These are phyloP conservation scores for Zygoascus ofunaensis DNA, from an alignment of 805 yeast species.

Conservation along the genomic window DNA sequence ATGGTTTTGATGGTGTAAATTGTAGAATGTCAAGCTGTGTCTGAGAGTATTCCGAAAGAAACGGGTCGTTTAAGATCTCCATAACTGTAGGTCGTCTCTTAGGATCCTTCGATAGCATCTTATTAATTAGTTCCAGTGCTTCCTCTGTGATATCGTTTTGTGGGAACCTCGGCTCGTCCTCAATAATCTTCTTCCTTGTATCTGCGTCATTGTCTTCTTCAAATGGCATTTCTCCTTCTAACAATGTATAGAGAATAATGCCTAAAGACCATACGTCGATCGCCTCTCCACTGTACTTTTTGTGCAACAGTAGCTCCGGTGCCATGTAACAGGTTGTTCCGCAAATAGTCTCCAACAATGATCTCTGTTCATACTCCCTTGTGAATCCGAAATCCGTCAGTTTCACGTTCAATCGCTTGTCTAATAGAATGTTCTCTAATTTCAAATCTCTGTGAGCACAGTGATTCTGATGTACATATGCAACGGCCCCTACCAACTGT, in stretches of 20 bases:
- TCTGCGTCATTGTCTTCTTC: conserved; percentile 65
- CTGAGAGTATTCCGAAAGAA: conserved; percentile 40
- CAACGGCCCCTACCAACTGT: conserved; percentile 49
- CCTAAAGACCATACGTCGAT: conserved; percentile 92
- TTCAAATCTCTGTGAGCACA: conserved; percentile 76
- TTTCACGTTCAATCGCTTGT: conserved; percentile 72
- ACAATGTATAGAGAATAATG: conserved; percentile 72
- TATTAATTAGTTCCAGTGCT: conserved; percentile 42
- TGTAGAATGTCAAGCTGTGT: conserved; percentile 33
- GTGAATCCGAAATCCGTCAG: conserved; percentile 93
- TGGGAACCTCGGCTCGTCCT: conserved; percentile 53
- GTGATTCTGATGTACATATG: conserved; percentile 66
- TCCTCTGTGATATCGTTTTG: conserved; percentile 31
- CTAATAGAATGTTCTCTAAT: conserved; percentile 69
- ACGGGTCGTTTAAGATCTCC: conserved; percentile 44
- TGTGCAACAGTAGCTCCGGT: conserved; percentile 69
- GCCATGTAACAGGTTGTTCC: conserved; percentile 97
- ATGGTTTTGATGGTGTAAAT: conserved; percentile 33
- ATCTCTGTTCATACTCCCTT: conserved; percentile 54
- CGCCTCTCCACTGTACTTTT: conserved; percentile 65
- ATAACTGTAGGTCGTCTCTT: conserved; percentile 46
- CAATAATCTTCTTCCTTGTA: conserved; percentile 51
- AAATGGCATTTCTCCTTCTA: conserved; percentile 85
- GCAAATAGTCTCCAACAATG: conserved; percentile 69
- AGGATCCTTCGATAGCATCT: conserved; percentile 60